These are phyloP conservation scores for Aspergillus hortae DNA, from an alignment of 2,329 filamentous ascomycete species.

Conservation along the genomic window DNA sequence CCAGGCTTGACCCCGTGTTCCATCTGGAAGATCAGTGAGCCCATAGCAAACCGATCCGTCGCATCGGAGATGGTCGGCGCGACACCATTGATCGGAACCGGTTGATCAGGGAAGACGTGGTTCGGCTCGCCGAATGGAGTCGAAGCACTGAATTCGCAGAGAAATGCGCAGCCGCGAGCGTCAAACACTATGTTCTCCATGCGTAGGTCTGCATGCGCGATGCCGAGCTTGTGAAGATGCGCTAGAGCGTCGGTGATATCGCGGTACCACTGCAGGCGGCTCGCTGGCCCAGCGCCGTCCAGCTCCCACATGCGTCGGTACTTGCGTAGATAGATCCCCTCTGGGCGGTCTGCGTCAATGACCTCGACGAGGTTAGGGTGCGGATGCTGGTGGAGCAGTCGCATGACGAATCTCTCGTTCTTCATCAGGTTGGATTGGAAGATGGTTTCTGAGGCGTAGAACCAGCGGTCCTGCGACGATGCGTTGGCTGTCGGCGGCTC, in stretches of 20 bases:
- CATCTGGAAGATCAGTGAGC: constrained; percentile 19
- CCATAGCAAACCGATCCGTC: constrained; percentile 22
- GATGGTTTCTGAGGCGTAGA: constrained; percentile 20
- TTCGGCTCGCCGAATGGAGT: constrained; percentile 16
- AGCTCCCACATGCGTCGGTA: constrained; percentile 11
- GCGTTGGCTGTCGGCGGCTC: constrained; percentile 11
- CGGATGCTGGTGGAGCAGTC: constrained; percentile 13
- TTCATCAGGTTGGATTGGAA: constrained; percentile 19
- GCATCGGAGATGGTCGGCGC: constrained; percentile 18
- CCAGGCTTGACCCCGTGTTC: constrained; percentile 10
- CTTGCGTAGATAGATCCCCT: constrained; percentile 24
- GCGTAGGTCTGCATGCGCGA: constrained; percentile 20
- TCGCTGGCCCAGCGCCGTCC: not conserved
- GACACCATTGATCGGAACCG: constrained; percentile 18
- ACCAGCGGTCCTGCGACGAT: constrained; percentile 12
- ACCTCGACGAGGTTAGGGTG: constrained; percentile 22
- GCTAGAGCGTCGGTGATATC: constrained; percentile 19
- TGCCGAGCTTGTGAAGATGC: constrained; percentile 21
- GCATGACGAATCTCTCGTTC: constrained; percentile 17
- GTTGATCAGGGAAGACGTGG: constrained; percentile 15
- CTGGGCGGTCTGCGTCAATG: constrained; percentile 19
- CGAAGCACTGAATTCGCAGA: constrained; percentile 22
- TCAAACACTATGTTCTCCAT: constrained; percentile 23
- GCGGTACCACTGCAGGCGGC: constrained; percentile 18
- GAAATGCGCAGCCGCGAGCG: constrained; percentile 11